Evolutionary conservation across 768 basidiomycete genomes (phyloP).

Genomic region (Lactifluus echinatus): DNA sequence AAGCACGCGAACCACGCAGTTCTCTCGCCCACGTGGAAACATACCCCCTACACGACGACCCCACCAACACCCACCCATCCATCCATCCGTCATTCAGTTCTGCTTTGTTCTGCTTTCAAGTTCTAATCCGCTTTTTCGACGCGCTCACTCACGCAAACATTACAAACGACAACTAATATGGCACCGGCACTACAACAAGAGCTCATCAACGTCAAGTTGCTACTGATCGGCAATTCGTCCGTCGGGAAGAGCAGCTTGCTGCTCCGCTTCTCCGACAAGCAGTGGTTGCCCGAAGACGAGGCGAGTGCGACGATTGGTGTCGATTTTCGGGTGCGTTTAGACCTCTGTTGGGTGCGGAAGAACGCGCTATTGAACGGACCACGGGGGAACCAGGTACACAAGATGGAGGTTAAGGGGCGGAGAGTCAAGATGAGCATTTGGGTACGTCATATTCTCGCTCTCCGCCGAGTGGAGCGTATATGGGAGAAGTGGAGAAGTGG

Average conservation of each 20-base stretch:
- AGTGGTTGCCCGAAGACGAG: conserved; percentile 89
- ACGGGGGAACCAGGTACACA: conserved; percentile 53
- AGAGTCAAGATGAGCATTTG: conserved; percentile 93
- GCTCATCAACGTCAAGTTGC: conserved; percentile 63
- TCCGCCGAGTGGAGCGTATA: neutral
- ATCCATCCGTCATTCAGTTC: neutral
- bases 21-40: too few relatives aligned
- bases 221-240: conserved; percentile 80
- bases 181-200: conserved; percentile 7
- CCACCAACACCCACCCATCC: neutral
- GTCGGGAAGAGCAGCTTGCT: conserved; percentile 91
- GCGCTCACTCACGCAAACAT: neutral
- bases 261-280: conserved; percentile 93
- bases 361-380: too few relatives aligned
- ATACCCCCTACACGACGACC: neutral
- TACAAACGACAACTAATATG: neutral
- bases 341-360: too few relatives aligned
- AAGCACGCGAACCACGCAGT: neutral
- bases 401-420: conserved; percentile 77
- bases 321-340: conserved; percentile 66
- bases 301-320: conserved; percentile 79
- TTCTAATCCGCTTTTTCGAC: too few relatives aligned
- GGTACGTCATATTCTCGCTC: conserved; percentile 45
- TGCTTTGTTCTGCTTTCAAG: too few relatives aligned
- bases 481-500: neutral